phyloP scores from a whole-genome alignment of 306 rosid species.

The Gastrolobium bilobum region DNA sequence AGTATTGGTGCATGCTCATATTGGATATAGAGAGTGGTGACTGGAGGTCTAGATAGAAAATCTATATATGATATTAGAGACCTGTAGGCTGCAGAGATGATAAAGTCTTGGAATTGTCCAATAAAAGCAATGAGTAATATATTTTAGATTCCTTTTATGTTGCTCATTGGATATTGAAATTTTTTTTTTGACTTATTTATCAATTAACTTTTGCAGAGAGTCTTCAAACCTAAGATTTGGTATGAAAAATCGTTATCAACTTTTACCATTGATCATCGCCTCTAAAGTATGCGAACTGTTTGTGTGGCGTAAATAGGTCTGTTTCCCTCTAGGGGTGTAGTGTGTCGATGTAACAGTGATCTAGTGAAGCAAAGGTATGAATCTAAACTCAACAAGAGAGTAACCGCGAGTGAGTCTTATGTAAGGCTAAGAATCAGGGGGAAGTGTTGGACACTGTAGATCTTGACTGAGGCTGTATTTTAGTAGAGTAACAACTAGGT shows the following conservation, averaged over 20 bases:
- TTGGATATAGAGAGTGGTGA: not conserved
- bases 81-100: not conserved
- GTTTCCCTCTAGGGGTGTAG: too few relatives aligned
- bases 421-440: too few relatives aligned
- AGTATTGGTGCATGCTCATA: not conserved
- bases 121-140: conserved; percentile 1
- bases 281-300: not conserved
- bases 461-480: too few relatives aligned
- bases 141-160: not conserved
- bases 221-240: conserved; percentile 6
- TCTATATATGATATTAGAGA: not conserved
- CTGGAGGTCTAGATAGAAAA: not conserved
- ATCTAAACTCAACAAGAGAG: too few relatives aligned
- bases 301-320: too few relatives aligned
- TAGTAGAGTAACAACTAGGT: too few relatives aligned
- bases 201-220: conserved; percentile 6
- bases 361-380: too few relatives aligned
- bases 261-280: not conserved
- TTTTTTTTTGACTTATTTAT: not conserved
- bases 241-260: not conserved
- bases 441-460: too few relatives aligned
- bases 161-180: not conserved
- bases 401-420: too few relatives aligned
- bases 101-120: not conserved
- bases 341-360: too few relatives aligned